Evolutionary conservation across 331 rosid species (phyloP).

Genomic region (Malus hybrid): DNA sequence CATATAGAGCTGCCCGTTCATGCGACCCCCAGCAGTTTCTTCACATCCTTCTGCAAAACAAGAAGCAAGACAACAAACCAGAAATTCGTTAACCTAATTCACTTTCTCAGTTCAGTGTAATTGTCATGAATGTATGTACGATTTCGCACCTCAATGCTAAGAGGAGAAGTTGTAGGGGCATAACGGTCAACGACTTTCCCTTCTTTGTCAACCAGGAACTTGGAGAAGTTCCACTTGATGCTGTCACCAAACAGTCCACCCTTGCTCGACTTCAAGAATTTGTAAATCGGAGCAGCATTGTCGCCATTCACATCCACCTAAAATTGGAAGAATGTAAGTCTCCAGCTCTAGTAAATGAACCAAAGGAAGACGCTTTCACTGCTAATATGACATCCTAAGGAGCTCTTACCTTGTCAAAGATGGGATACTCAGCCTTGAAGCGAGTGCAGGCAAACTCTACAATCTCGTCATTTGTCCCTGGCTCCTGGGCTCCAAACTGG

Average conservation of each 20-base stretch:
- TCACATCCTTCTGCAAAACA: slow-evolving; percentile 74
- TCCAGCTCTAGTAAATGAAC: background rate
- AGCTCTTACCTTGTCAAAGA: slow-evolving; percentile 70
- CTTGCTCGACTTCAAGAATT: slow-evolving; percentile 77
- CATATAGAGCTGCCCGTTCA: slow-evolving; percentile 17
- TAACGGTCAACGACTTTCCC: slow-evolving; percentile 90
- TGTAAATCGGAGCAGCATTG: slow-evolving; percentile 69
- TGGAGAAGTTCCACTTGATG: slow-evolving; percentile 93
- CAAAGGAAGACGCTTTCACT: background rate
- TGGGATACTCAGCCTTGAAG: slow-evolving; percentile 88
- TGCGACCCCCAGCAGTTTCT: slow-evolving; percentile 61
- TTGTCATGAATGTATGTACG: background rate
- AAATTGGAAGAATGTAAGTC: background rate
- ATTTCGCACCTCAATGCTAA: slow-evolving; percentile 71
- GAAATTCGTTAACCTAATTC: background rate
- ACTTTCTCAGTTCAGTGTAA: no score
- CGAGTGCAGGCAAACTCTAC: slow-evolving; percentile 84
- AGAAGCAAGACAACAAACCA: background rate
- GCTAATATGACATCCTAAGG: background rate
- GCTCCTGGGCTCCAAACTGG: slow-evolving; percentile 97
- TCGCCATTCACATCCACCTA: slow-evolving; percentile 93
- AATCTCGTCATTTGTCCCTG: slow-evolving; percentile 82
- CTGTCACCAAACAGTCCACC: slow-evolving; percentile 77
- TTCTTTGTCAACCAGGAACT: slow-evolving; percentile 82
- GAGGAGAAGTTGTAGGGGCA: slow-evolving; percentile 90